These are phyloP conservation scores for Glycyrrhiza uralensis DNA, from an alignment of 306 rosid genomes.

Conservation along the genomic window DNA sequence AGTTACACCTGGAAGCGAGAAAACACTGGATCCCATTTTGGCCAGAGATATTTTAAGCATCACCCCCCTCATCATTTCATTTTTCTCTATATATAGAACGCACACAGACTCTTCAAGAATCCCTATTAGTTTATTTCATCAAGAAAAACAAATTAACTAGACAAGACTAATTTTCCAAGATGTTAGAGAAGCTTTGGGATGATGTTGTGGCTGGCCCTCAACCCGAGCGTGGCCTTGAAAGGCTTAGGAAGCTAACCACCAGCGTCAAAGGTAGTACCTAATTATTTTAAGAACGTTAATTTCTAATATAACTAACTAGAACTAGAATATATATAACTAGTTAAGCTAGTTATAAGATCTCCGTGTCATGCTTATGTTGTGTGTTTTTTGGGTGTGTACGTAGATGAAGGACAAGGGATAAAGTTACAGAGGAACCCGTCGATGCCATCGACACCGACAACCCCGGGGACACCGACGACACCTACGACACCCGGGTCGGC, in stretches of 20 bases:
- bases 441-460: slow-evolving; percentile 51
- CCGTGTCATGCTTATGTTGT: background rate
- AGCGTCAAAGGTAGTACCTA: slow-evolving; percentile 36
- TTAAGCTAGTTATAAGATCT: background rate
- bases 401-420: slow-evolving; percentile 48
- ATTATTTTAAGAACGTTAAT: background rate
- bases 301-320: too few relatives aligned
- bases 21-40: background rate
- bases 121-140: background rate
- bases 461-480: slow-evolving; percentile 63
- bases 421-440: slow-evolving; percentile 39
- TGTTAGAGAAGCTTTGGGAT: slow-evolving; percentile 93
- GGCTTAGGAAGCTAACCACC: slow-evolving; percentile 54
- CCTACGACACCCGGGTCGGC: slow-evolving; percentile 53
- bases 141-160: too few relatives aligned
- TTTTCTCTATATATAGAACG: slow-evolving; percentile 22
- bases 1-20: slow-evolving; percentile 29
- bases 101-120: background rate
- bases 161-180: background rate
- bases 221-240: slow-evolving; percentile 81
- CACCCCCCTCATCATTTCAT: background rate
- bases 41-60: slow-evolving; percentile 40
- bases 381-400: background rate
- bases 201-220: slow-evolving; percentile 81
- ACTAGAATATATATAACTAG: background rate